Evolutionary conservation across 208 protist genomes (phyloP).

Genomic region (Vickermania spadyakhi): DNA sequence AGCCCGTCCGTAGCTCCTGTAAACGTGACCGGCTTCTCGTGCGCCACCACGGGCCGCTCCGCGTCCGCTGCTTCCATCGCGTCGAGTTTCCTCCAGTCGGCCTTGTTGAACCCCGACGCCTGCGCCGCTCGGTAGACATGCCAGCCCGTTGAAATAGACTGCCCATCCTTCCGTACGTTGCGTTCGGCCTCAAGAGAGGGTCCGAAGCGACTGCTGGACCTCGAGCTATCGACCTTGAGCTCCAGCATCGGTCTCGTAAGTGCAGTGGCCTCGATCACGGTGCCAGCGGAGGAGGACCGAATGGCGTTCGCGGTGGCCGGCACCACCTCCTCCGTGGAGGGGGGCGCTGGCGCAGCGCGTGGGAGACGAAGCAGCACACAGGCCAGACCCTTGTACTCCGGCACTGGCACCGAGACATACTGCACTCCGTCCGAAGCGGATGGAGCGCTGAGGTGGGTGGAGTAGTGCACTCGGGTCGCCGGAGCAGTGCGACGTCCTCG

Average conservation of each 20-base stretch:
- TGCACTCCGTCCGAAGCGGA: constrained; percentile 2
- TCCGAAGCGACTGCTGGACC: too few species aligned
- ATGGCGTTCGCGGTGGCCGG: not conserved
- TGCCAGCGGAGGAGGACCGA: not conserved
- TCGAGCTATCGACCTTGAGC: constrained; percentile 10
- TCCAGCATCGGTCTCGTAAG: constrained; percentile 13
- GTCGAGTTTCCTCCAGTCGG: constrained; percentile 54
- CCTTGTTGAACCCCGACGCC: constrained; percentile 11
- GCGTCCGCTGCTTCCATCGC: constrained; percentile 19
- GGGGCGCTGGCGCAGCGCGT: not conserved
- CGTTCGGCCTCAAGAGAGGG: not conserved
- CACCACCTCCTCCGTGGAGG: too few species aligned
- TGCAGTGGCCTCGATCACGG: constrained; percentile 4
- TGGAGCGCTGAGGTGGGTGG: not conserved
- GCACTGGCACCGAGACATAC: constrained; percentile 19
- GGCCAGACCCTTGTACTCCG: constrained; percentile 22
- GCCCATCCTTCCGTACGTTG: not conserved
- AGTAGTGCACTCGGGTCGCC: not conserved
- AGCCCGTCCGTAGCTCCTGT: too few species aligned
- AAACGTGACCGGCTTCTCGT: not conserved
- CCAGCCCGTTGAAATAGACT: constrained; percentile 4
- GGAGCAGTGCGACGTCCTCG: not conserved
- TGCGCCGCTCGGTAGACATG: not conserved
- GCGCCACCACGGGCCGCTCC: not conserved
- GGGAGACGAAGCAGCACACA: constrained; percentile 21